These are phyloP conservation scores for Rosa chinensis DNA, from an alignment of 306 rosid genomes.

Conservation along the genomic window DNA sequence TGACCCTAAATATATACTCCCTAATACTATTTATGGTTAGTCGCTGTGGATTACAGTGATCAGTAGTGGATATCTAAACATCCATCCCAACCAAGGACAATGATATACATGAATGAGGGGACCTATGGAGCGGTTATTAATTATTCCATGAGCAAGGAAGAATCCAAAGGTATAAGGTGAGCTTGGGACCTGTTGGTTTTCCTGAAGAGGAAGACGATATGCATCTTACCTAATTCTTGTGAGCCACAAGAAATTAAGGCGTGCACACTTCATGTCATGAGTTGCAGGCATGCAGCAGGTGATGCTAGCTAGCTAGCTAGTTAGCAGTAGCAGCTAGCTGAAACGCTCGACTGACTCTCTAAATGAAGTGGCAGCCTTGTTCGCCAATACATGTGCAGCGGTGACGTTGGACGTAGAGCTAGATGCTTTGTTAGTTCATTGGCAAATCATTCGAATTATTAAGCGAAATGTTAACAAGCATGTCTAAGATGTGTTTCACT, in stretches of 20 bases:
- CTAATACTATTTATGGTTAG: no score
- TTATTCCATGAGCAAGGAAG: not conserved
- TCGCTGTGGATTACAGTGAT: not conserved
- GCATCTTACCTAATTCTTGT: not conserved
- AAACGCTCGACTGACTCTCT: not conserved
- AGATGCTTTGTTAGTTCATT: not conserved
- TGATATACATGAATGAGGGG: not conserved
- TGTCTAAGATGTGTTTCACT: not conserved
- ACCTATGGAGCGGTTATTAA: not conserved
- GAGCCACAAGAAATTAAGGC: not conserved
- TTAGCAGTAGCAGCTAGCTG: not conserved
- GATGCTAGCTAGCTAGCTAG: not conserved
- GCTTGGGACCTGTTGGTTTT: not conserved
- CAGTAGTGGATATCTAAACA: not conserved
- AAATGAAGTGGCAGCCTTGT: not conserved
- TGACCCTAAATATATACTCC: no score
- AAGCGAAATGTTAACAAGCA: not conserved
- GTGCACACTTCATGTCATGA: not conserved
- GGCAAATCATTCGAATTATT: not conserved
- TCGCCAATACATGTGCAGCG: not conserved
- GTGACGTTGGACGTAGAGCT: not conserved
- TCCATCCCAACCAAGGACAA: not conserved
- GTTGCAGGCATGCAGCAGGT: not conserved
- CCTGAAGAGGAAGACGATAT: not conserved
- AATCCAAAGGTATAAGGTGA: conserved; percentile 6